Percentiles rank a stretch among this genome's conserved stretches.
phyloP scores from a whole-genome alignment of 2,329 filamentous ascomycete genomes.

The Neocatenulostroma microsporum region DNA sequence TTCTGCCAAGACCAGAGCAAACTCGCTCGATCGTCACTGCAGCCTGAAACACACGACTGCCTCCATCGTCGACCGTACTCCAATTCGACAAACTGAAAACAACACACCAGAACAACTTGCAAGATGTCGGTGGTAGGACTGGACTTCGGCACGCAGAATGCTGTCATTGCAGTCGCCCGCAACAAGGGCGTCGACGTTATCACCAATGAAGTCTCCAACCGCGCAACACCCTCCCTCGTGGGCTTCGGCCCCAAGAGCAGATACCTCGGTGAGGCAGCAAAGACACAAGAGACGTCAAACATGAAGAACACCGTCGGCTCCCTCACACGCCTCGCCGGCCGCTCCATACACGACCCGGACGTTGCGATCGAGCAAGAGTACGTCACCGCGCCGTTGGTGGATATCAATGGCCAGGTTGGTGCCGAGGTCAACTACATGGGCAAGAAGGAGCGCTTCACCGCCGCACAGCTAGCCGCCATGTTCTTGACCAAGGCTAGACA shows the following conservation, averaged over 20 bases:
- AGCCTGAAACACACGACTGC: no score
- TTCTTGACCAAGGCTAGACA: conserved; percentile 90
- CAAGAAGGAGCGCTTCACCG: conserved; percentile 92
- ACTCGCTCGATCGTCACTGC: not conserved
- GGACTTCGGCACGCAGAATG: conserved; percentile 95
- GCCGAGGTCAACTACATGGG: conserved; percentile 88
- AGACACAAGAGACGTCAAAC: conserved; percentile 99
- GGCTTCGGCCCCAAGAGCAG: conserved; percentile 90
- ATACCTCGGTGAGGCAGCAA: conserved; percentile 89
- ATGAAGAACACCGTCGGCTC: conserved; percentile 96
- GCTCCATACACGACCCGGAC: conserved; percentile 81
- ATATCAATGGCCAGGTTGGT: conserved; percentile 89
- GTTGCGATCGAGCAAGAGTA: conserved; percentile 86
- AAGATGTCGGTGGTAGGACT: conserved; percentile 32
- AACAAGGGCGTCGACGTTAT: conserved; percentile 99
- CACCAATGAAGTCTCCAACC: conserved; percentile 98
- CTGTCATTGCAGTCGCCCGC: conserved; percentile 91
- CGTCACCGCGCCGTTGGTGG: conserved; percentile 76
- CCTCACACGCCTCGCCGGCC: conserved; percentile 86
- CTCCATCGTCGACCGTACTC: no score
- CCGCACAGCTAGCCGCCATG: conserved; percentile 89
- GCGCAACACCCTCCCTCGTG: conserved; percentile 88
- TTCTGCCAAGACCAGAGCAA: not conserved
- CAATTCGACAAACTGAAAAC: no score
- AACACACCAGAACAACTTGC: not conserved